A percentile compares a stretch with the other conserved stretches of the same genome.
These are phyloP conservation scores for Austroboletus novae-zelandiae DNA, from an alignment of 1,284 basidiomycete genomes.

Conservation along the genomic window DNA sequence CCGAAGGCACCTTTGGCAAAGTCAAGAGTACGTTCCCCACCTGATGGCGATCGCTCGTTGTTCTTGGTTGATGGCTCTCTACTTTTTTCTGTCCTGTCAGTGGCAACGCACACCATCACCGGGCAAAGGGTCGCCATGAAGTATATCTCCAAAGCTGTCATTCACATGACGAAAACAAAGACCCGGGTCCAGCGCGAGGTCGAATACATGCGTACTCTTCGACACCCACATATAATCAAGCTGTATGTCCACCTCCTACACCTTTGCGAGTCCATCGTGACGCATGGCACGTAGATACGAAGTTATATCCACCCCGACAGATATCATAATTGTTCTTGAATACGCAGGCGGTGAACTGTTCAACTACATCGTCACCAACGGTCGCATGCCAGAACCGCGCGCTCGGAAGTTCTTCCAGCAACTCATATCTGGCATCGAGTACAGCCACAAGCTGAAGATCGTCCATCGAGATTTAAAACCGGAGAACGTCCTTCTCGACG, in stretches of 20 bases:
- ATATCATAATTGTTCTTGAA: constrained; percentile 96
- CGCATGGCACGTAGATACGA: constrained; percentile 69
- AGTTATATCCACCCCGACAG: constrained; percentile 88
- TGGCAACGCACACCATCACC: constrained; percentile 92
- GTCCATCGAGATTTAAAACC: constrained; percentile 96
- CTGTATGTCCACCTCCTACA: constrained; percentile 54
- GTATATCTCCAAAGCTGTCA: constrained; percentile 94
- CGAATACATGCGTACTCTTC: constrained; percentile 88
- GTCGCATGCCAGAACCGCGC: constrained; percentile 81
- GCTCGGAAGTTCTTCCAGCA: constrained; percentile 95
- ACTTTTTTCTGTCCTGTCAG: constrained; percentile 41
- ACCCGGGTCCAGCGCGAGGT: constrained; percentile 93
- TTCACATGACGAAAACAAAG: constrained; percentile 88
- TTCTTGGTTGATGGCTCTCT: constrained; percentile 15
- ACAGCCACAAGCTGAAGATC: constrained; percentile 92
- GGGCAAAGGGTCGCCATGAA: constrained; percentile 98
- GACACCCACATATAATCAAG: constrained; percentile 96
- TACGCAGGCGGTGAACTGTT: constrained; percentile 92
- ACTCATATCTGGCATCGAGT: constrained; percentile 93
- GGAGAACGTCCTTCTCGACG: constrained; percentile 82
- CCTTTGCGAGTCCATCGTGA: constrained; percentile 4
- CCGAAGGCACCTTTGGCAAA: constrained; percentile 94
- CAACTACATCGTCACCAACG: constrained; percentile 91
- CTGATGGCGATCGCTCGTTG: constrained; percentile 10
- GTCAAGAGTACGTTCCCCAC: constrained; percentile 81